Evolutionary conservation across 371 early-diverging fungal genomes (phyloP), one percentile per base, ranked within the genome.

Genomic region (Quaeritorhiza haematococci): DNA sequence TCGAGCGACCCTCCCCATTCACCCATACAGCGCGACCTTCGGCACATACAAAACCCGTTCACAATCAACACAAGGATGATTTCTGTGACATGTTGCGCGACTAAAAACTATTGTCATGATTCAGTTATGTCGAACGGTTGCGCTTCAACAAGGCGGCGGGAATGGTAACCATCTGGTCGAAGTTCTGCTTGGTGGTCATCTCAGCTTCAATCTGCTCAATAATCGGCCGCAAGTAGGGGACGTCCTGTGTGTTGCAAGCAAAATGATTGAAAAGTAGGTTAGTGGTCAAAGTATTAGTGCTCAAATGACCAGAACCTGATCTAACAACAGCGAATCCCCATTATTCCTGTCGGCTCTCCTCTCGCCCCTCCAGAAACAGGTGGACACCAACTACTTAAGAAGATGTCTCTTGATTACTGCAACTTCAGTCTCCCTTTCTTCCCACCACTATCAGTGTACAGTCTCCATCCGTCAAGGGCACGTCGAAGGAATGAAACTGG

Each of bases 141-240:
- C 78, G 53, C 33, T 56, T 62, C 58, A 44, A 45, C 34, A 78
- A 52, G 10, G 59, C 60, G n/a, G 53, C 69, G 33, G 78, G 78
- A 43, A 78, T 71, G 23, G 48, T 15, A 43, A 59, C 51, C 54
- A 75, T 33, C 50, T 63, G 54, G 52, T 73, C 73, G 49, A 73
- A 78, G 45, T 61, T 55, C 49, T 65, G 51, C 59, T 66, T 67
- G 50, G 70, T 63, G 46, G 84, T 84, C 64, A 79, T 72, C 74
- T 96, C 97, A 57, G 74, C 74, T 64, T 88, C 81, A 50, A 94
- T 90, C 69, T 89, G 82, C 46, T 87, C 84, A 63, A 96, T 80
- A 65, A 87, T 66, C 28, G 94, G 94, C 54, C 78, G 77, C 53
- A 95, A 84, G 80, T 96, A 95, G 64, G 87, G 79, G 60, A 75